Evolutionary conservation across 129 eudicot genomes (phyloP), one percentile per base, ranked within the genome.

Genomic region (Flaveria ramosissima): DNA sequence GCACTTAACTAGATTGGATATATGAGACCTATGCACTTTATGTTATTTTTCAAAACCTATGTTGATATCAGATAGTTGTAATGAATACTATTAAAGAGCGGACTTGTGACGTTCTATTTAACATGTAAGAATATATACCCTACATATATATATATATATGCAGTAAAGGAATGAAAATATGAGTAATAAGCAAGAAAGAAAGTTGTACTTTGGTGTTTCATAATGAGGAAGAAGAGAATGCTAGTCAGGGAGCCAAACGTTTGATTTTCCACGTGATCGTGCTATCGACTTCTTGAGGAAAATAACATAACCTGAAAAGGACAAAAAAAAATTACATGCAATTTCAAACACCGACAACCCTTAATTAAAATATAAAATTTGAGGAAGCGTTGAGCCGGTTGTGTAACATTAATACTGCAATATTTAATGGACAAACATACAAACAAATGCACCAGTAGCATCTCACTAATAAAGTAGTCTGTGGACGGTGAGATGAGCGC

Each of bases 161-260:
- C 7, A 59, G 41, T 20, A 62, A 19, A 70, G 5, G 51, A 56
- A 66, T n/a, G 27, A 39, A 68, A 41, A 66, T 23, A 41, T 12
- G 21, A 55, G 17, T 13, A 19, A 2, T 45, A 21, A 78, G 72
- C 39, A 59, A 71, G 30, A 60, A 53, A 13, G 52, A 61, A 55
- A 21, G 47, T 56, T 64, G 24, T 53, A 80, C 72, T 42, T 32
- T 27, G 27, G 53, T 11, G 16, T 83, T 68, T 87, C 80, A 92
- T 65, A 89, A 81, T 27, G 88, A 83, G 41, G 92, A 88, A 52
- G 71, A 45, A 47, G 69, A 42, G 64, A 72, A 46, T 59, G 80
- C 80, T 84, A 87, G 90, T 95, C 90, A 95, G 36, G 97, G 97
- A 73, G 99, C 92, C 96, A 95, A 79, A 19, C 97, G 89, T 36